Conservation (phyloP, 768 basidiomycete genomes). For the Trametes coccinea region DNA sequence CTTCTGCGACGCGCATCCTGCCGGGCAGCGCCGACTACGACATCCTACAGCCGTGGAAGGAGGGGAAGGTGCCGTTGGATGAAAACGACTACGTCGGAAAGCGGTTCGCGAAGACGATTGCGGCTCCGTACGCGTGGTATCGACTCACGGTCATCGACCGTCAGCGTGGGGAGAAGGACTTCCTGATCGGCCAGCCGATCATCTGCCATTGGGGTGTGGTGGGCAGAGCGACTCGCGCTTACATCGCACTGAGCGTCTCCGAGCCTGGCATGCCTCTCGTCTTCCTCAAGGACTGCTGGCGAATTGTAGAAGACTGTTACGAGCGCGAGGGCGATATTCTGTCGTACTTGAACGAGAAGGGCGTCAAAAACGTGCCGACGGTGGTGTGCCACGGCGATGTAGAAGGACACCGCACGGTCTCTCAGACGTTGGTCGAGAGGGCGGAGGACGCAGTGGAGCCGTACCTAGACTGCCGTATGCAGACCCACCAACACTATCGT, state of each 20-base stretch:
- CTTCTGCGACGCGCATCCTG: background rate
- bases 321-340: constrained; percentile 9
- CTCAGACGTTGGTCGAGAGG: too few species aligned
- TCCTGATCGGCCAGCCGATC: constrained; percentile 1
- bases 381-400: constrained; percentile 7
- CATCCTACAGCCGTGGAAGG: background rate
- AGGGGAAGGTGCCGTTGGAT: too few species aligned
- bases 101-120: background rate
- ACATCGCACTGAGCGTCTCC: constrained; percentile 6
- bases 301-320: background rate
- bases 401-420: too few species aligned
- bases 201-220: background rate
- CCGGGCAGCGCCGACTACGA: background rate
- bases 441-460: too few species aligned
- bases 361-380: background rate
- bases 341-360: background rate
- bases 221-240: background rate
- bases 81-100: background rate
- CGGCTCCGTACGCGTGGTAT: background rate
- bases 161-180: background rate
- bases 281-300: constrained; percentile 22
- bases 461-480: too few species aligned
- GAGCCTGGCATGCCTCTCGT: background rate
- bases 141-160: background rate
- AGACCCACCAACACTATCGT: too few species aligned